Evolutionary conservation across 1,139 yeast genomes (phyloP).

Genomic region (Protomyces gravidus): DNA sequence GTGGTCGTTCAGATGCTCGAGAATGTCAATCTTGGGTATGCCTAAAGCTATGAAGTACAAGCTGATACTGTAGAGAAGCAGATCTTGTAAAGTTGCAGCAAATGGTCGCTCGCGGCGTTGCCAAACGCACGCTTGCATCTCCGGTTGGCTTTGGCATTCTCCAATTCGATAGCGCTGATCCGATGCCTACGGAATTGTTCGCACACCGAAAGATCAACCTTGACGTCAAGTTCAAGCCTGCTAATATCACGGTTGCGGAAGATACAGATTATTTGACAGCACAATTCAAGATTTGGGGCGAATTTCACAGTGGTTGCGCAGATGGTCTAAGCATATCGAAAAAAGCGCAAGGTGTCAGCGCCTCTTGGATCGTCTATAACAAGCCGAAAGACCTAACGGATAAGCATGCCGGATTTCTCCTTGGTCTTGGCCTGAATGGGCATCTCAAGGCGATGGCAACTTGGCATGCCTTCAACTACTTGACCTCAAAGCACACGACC

Average conservation of each 20-base stretch:
- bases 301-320: conserved; percentile 87
- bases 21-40: conserved; percentile 43
- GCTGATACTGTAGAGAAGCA: conserved; percentile 47
- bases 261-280: conserved; percentile 54
- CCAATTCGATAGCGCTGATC: conserved; percentile 65
- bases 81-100: conserved; percentile 58
- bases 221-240: conserved; percentile 62
- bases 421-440: conserved; percentile 89
- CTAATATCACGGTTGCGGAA: conserved; percentile 58
- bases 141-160: conserved; percentile 77
- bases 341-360: conserved; percentile 67
- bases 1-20: conserved; percentile 13
- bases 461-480: conserved; percentile 92
- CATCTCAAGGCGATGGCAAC: conserved; percentile 79
- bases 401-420: conserved; percentile 91
- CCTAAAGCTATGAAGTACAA: no score
- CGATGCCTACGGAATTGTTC: conserved; percentile 78
- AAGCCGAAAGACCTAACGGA: conserved; percentile 67
- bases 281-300: conserved; percentile 69
- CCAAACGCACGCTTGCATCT: conserved; percentile 67
- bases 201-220: conserved; percentile 74
- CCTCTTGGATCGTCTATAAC: conserved; percentile 89
- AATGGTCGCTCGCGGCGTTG: conserved; percentile 59
- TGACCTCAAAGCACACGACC: conserved; percentile 82
- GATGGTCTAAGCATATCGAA: conserved; percentile 75